Conservation (phyloP, 352 stramenopile species). For the Pythium dissimile region DNA sequence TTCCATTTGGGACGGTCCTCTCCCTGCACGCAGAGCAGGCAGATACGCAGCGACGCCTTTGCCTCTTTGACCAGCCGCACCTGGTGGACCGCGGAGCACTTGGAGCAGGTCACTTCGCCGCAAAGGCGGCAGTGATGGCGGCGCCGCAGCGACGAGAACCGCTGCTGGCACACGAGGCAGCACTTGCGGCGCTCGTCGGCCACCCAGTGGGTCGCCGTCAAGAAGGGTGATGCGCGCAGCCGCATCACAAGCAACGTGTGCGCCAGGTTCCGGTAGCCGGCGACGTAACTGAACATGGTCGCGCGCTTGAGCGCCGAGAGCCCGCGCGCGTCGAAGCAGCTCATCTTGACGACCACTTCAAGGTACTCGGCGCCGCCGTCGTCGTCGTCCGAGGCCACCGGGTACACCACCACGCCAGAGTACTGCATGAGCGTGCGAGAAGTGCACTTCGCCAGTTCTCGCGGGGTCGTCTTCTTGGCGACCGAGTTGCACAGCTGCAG, state of each 20-base stretch:
- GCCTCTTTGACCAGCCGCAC: slow-evolving; percentile 54
- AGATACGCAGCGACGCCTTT: slow-evolving; percentile 60
- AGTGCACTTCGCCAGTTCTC: slow-evolving; percentile 10
- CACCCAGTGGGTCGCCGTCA: slow-evolving; percentile 56
- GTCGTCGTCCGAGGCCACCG: slow-evolving; percentile 29
- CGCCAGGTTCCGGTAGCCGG: slow-evolving; percentile 43
- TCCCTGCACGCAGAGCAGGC: slow-evolving; percentile 41
- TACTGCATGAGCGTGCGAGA: slow-evolving; percentile 52
- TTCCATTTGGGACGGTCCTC: slow-evolving; percentile 21
- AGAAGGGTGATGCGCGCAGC: slow-evolving; percentile 50
- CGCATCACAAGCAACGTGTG: slow-evolving; percentile 58
- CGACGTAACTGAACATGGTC: slow-evolving; percentile 51
- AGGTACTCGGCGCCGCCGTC: slow-evolving; percentile 36
- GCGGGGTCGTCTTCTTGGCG: slow-evolving; percentile 19
- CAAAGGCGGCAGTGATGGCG: slow-evolving; percentile 75
- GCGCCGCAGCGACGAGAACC: slow-evolving; percentile 47
- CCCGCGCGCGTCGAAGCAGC: slow-evolving; percentile 47
- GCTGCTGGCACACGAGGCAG: slow-evolving; percentile 53
- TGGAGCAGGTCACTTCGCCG: slow-evolving; percentile 65
- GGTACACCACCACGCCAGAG: slow-evolving; percentile 62
- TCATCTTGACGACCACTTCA: slow-evolving; percentile 63
- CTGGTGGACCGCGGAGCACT: slow-evolving; percentile 63
- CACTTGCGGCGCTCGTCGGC: slow-evolving; percentile 44
- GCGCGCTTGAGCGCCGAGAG: slow-evolving; percentile 35
- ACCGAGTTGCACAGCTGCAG: slow-evolving; percentile 61